Base-by-base conservation (phyloP, 192 early-diverging fungal genomes). In the Cetraspora pellucida region DNA sequence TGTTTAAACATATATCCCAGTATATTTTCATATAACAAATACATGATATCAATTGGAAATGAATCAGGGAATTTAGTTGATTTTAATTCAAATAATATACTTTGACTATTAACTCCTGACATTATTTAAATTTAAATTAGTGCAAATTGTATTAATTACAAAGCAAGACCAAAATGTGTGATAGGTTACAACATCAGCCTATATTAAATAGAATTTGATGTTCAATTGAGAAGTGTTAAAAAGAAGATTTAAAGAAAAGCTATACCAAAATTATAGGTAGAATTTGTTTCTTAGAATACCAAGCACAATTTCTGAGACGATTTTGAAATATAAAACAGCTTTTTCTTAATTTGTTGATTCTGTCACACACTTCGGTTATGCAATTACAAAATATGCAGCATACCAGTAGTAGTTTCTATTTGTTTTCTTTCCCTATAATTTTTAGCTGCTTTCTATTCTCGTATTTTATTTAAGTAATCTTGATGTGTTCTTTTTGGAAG, bases 11-110 rank as follows among this genome's bases (percentile, higher is more conserved):
- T 64, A 37, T 64, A 27, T 16, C 16, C 23, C 14, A 16, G 27
- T 30, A 64, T 64, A 27, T 64, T 64, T 64, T 64, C 16, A 64
- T 64, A 64, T 31, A 64, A 19, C 11, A 57, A 57, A 57, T 57
- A 19, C 54, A 57, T 57, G 19, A 57, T 57, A 21, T 57, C 54
- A 13, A 64, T 64, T 37, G 61, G 31, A 64, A 64, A 64, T 31
- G 28, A 64, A 37, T 64, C 61, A 30, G 61, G 31, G 30, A 64
- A 64, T 10, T 64, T 31, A 11, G 27, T 64, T 16, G 61, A 21
- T 44, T 68, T 44, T 46, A 43, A 37, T 37, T 37, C 37, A 7
- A 37, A 37, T 37, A 37, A 37, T 37, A 55, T n/a, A 16, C 54
- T 55, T 55, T 55, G 54, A n/a, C 54, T 8, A 55, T 55, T 55